Evolutionary conservation across 768 basidiomycete genomes (phyloP), one percentile per base, ranked within the genome.

Genomic region (Lactarius evosmus): DNA sequence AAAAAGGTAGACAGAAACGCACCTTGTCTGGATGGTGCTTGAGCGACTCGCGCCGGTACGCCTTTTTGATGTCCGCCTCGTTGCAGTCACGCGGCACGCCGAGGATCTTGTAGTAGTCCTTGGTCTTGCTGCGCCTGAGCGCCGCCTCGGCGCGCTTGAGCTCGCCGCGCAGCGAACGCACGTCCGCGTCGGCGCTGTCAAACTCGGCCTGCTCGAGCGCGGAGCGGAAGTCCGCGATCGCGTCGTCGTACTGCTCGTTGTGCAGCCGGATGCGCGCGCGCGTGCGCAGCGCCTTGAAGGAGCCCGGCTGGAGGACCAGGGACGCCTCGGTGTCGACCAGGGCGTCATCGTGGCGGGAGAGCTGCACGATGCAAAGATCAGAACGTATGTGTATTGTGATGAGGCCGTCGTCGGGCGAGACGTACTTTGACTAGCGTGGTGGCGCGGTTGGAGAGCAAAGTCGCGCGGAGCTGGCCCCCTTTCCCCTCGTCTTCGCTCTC

Each of bases 1-100:
- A 54, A 5, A 38, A 66, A 3, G 14, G 32, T 30, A 40, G 29
- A 16, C 19, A 46, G 34, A 60, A 38, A 63, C 75, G 29, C 22
- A 87, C 87, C 83, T 93, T 93, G 74, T 93, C 91, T 53, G 90
- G 90, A 75, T 92, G 90, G 69, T 92, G 90, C 69, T 85, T 90
- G 73, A 94, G 74, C 70, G 88, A 91, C 76, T 94, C 91, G 69
- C 86, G 82, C 64, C 94, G 82, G 74, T 98, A 98, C 34, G 83
- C 96, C 76, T 95, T 97, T 80, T 91, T 95, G 69, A 97, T 88
- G 30, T 95, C 93, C 4, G 69, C 56, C 30, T 91, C 89, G 1
- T 76, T 77, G 69, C 86, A 87, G 29, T 87, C 86, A 63, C 84
- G 76, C 25, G 78, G 27, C 4, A 91, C 74, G 22, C 78, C 80